Conservation (phyloP, 768 basidiomycete species). For the Lentinula boryana region DNA sequence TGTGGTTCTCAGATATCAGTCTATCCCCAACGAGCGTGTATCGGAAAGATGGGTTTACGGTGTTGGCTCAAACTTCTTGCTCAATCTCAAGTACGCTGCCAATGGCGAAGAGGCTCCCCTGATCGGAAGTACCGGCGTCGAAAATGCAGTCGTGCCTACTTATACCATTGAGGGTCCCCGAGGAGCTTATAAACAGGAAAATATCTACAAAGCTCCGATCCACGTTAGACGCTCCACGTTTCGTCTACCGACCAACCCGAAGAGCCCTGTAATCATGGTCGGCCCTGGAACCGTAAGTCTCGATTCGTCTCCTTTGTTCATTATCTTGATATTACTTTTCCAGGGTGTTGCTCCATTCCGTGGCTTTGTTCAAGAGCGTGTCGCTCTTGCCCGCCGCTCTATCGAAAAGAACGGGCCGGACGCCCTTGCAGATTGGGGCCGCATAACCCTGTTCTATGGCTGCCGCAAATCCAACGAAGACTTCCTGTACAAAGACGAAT, state of each 20-base stretch:
- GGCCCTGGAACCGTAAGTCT: constrained; percentile 91
- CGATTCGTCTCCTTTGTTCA: constrained; percentile 4
- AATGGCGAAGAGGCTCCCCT: constrained; percentile 52
- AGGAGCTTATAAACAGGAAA: constrained; percentile 68
- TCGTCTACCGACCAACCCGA: constrained; percentile 94
- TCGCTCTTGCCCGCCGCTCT: constrained; percentile 90
- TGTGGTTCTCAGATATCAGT: constrained; percentile 92
- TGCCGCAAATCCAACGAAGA: constrained; percentile 87
- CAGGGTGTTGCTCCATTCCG: constrained; percentile 99
- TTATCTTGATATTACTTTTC: constrained; percentile 7
- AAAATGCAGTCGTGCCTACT: constrained; percentile 44
- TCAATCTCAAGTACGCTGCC: constrained; percentile 81
- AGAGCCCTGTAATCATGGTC: constrained; percentile 98
- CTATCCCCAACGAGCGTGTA: constrained; percentile 46
- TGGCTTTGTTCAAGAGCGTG: constrained; percentile 96
- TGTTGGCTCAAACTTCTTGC: constrained; percentile 90
- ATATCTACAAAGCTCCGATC: constrained; percentile 78
- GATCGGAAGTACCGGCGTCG: constrained; percentile 27
- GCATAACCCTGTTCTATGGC: constrained; percentile 92
- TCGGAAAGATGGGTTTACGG: constrained; percentile 73
- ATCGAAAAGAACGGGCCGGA: constrained; percentile 94
- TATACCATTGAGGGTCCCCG: constrained; percentile 92
- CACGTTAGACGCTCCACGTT: constrained; percentile 97
- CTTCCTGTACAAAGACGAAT: constrained; percentile 93
- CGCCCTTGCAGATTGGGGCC: constrained; percentile 93